These are phyloP conservation scores for Leucaena leucocephala DNA, from an alignment of 306 rosid species.

Conservation along the genomic window DNA sequence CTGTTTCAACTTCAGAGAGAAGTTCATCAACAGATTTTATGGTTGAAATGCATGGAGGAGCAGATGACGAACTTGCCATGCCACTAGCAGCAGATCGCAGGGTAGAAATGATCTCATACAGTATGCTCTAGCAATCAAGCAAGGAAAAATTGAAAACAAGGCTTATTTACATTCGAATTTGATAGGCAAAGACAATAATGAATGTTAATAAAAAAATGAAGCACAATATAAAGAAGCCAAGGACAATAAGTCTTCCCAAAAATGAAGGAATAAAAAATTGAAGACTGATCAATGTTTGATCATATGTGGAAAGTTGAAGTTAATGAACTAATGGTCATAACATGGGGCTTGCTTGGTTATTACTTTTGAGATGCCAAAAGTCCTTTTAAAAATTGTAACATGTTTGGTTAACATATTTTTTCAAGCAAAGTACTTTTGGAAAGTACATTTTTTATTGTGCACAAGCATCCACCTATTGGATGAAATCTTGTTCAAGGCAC, in stretches of 20 bases:
- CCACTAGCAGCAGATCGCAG: constrained; percentile 59
- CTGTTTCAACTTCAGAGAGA: constrained; percentile 61
- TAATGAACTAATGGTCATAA: neutral
- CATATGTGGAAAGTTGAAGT: neutral
- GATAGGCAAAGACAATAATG: too few relatives aligned
- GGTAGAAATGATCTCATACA: constrained; percentile 69
- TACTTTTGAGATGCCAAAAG: too few relatives aligned
- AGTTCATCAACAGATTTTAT: constrained; percentile 56
- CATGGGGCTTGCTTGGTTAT: too few relatives aligned
- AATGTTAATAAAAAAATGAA: too few relatives aligned
- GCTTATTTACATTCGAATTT: too few relatives aligned
- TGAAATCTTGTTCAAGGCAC: too few relatives aligned
- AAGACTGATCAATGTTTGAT: too few relatives aligned
- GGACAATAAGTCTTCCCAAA: too few relatives aligned
- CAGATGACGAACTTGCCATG: constrained; percentile 87
- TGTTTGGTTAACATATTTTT: too few relatives aligned
- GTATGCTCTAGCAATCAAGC: constrained; percentile 56
- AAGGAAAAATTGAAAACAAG: neutral
- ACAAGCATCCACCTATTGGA: neutral
- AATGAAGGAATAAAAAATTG: too few relatives aligned
- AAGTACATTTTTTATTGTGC: neutral
- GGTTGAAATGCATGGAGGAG: constrained; percentile 54
- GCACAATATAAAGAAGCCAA: too few relatives aligned
- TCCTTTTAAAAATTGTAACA: too few relatives aligned
- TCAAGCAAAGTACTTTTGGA: neutral